phyloP scores from a whole-genome alignment of 2,329 filamentous ascomycete genomes.

The Purpureocillium lavendulum region DNA sequence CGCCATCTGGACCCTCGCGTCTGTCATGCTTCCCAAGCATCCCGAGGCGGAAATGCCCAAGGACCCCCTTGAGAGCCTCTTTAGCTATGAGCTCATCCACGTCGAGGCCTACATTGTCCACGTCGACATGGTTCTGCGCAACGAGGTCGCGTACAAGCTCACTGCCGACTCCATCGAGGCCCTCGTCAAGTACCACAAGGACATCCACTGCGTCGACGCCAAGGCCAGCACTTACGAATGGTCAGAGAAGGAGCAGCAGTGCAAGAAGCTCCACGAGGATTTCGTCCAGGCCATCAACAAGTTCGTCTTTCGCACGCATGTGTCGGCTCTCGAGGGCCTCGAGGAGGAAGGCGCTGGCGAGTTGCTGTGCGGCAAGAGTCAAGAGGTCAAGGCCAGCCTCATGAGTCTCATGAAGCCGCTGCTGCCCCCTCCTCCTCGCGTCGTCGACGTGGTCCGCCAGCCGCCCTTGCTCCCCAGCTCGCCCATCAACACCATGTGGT shows the following conservation, averaged over 20 bases:
- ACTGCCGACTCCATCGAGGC: conserved; percentile 89
- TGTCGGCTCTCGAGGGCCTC: conserved; percentile 82
- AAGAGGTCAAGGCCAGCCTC: conserved; percentile 86
- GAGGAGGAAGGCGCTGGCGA: conserved; percentile 96
- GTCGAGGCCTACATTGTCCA: conserved; percentile 97
- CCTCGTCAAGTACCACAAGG: conserved; percentile 92
- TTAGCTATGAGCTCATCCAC: conserved; percentile 89
- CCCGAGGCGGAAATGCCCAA: conserved; percentile 77
- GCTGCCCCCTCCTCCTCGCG: conserved; percentile 75
- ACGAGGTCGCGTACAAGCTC: conserved; percentile 97
- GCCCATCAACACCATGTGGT: conserved; percentile 72
- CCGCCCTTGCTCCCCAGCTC: conserved; percentile 81
- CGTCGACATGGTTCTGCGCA: conserved; percentile 96
- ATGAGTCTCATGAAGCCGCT: conserved; percentile 80
- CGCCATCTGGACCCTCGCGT: conserved; percentile 91
- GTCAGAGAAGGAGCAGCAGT: conserved; percentile 91
- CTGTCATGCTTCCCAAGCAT: conserved; percentile 84
- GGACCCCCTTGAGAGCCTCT: conserved; percentile 78
- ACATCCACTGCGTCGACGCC: conserved; percentile 85
- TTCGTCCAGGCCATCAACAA: conserved; percentile 96
- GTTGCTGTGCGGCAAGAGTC: conserved; percentile 81
- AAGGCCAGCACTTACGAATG: conserved; percentile 87
- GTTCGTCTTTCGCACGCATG: conserved; percentile 88
- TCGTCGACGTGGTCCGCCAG: conserved; percentile 83
- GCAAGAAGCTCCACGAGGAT: conserved; percentile 96